Conservation (phyloP, 352 stramenopile species). For the Pythium rhizo-oryzae region DNA sequence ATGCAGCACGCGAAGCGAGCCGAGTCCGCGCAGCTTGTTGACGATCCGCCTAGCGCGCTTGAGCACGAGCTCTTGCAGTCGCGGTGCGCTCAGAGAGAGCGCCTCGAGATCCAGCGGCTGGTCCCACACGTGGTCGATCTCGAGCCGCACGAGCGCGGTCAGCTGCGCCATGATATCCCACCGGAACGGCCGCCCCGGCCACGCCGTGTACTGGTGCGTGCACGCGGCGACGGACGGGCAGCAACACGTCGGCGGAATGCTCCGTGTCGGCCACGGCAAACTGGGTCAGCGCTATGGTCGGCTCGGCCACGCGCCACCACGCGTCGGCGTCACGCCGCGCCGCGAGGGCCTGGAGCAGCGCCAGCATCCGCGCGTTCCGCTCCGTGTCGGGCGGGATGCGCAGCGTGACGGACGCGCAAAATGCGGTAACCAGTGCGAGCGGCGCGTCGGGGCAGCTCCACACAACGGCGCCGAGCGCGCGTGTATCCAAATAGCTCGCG, state of each 20-base stretch:
- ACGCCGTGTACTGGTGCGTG: background rate
- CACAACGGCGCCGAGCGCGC: background rate
- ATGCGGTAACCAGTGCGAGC: background rate
- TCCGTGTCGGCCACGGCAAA: background rate
- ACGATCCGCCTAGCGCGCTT: background rate
- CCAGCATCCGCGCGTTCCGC: background rate
- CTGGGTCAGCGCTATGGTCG: background rate
- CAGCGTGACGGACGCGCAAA: background rate
- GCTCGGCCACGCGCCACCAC: too few relatives aligned
- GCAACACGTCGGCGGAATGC: background rate
- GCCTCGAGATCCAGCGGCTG: background rate
- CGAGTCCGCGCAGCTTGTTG: background rate
- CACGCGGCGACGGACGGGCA: background rate
- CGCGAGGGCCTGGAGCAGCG: background rate
- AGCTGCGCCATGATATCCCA: background rate
- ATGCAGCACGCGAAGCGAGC: background rate
- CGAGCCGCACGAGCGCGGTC: background rate
- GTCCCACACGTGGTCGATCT: background rate
- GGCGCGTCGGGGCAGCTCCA: background rate
- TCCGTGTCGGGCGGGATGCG: background rate
- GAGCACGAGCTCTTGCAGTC: background rate
- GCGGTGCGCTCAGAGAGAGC: background rate
- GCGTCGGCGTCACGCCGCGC: too few relatives aligned
- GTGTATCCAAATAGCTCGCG: background rate
- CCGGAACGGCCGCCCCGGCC: background rate